A percentile compares a stretch with the other conserved stretches of the same genome.
Evolutionary conservation across 768 basidiomycete genomes (phyloP).

Genomic region (Agaricus sinodeliciosus): DNA sequence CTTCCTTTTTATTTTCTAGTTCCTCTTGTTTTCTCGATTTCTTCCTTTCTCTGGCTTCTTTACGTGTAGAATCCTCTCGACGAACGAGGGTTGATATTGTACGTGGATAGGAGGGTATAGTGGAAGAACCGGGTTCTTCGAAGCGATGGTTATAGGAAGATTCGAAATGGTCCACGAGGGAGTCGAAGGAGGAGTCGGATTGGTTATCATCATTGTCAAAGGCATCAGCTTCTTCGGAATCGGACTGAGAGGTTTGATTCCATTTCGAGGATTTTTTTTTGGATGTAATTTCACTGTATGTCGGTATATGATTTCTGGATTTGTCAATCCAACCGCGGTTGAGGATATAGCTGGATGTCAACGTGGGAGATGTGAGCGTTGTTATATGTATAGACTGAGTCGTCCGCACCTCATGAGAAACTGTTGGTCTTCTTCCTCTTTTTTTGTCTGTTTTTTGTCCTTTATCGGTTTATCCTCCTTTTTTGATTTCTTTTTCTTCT

Average conservation of each 20-base stretch:
- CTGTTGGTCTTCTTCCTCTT: conserved; percentile 71
- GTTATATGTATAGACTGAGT: conserved; percentile 3
- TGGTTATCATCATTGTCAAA: conserved; percentile 29
- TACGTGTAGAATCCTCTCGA: conserved; percentile 70
- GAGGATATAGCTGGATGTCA: conserved; percentile 72
- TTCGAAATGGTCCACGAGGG: conserved; percentile 88
- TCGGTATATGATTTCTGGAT: conserved; percentile 66
- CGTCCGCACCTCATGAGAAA: conserved; percentile 80
- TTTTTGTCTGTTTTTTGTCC: conserved; percentile 26
- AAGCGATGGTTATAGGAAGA: conserved; percentile 97
- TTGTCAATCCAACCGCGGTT: conserved; percentile 97
- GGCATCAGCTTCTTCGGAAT: conserved; percentile 11
- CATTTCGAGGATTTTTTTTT: conserved; percentile 24
- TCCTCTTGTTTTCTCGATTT: conserved; percentile 79
- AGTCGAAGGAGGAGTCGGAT: conserved; percentile 59
- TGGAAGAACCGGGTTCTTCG: conserved; percentile 78
- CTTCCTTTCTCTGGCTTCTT: conserved; percentile 74
- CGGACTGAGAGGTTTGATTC: conserved; percentile 20
- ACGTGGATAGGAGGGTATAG: conserved; percentile 64
- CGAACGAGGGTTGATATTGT: conserved; percentile 56
- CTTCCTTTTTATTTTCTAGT: conserved; percentile 64
- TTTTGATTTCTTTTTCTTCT: conserved; percentile 42
- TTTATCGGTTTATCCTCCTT: conserved; percentile 22
- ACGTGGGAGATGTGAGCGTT: background rate
- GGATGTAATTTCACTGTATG: conserved; percentile 64